Evolutionary conservation across 768 basidiomycete genomes (phyloP).

Genomic region (Clavaria fumosa): DNA sequence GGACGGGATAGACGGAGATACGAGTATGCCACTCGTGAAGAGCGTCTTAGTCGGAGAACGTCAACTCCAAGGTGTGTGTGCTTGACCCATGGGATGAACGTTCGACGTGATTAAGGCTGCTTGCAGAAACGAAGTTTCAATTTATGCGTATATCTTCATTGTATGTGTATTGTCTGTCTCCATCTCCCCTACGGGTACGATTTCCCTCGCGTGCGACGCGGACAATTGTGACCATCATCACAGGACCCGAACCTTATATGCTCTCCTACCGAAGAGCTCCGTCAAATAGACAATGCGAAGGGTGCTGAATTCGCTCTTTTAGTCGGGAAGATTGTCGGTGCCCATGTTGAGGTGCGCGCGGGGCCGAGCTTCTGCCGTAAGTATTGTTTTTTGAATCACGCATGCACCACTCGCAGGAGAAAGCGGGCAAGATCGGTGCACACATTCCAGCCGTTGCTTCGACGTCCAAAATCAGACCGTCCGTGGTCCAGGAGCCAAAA

Average conservation of each 20-base stretch:
- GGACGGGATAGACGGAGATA: conserved; percentile 21
- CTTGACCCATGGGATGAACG: background rate
- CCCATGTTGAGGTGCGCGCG: conserved; percentile 30
- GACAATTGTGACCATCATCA: background rate
- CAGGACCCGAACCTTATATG: conserved; percentile 35
- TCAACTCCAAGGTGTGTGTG: conserved; percentile 47
- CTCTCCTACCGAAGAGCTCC: conserved; percentile 23
- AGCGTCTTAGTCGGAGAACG: conserved; percentile 47
- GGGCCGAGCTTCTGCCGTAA: background rate
- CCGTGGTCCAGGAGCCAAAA: background rate
- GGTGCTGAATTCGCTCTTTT: conserved; percentile 24
- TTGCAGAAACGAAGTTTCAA: conserved; percentile 34
- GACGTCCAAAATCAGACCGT: conserved; percentile 18
- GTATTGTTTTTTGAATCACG: background rate
- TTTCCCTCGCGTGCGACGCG: conserved; percentile 4
- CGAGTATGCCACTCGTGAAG: conserved; percentile 30
- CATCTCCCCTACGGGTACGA: conserved; percentile 43
- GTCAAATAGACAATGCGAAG: conserved; percentile 25
- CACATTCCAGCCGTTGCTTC: conserved; percentile 32
- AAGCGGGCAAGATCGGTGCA: conserved; percentile 7
- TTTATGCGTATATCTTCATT: conserved; percentile 39
- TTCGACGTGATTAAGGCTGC: background rate
- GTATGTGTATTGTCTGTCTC: conserved; percentile 60
- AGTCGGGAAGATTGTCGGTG: conserved; percentile 34
- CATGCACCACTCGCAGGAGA: background rate